These are phyloP conservation scores for Trichoderma orchidacearum DNA, from an alignment of 495 filamentous ascomycete genomes.

Conservation along the genomic window DNA sequence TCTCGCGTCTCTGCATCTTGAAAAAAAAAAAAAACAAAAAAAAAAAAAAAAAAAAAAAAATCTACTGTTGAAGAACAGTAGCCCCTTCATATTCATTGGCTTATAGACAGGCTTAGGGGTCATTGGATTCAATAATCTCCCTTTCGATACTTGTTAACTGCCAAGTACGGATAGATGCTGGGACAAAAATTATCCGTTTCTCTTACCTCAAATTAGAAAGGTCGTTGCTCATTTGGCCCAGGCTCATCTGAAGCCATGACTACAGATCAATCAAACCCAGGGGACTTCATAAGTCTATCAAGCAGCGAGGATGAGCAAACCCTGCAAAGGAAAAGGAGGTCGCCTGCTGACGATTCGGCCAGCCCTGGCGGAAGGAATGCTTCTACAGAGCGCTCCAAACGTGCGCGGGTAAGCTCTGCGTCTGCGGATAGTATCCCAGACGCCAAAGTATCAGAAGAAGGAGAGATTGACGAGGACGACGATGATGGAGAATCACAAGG, in stretches of 20 bases:
- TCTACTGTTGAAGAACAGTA: too few species aligned
- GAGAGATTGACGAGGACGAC: neutral
- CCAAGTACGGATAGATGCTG: too few species aligned
- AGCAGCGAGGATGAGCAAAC: neutral
- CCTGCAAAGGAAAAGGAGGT: neutral
- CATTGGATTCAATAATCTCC: too few species aligned
- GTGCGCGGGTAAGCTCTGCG: neutral
- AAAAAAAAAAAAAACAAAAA: too few species aligned
- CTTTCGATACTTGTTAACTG: too few species aligned
- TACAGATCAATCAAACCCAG: neutral
- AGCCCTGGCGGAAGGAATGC: neutral
- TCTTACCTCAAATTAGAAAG: neutral
- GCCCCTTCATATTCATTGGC: too few species aligned
- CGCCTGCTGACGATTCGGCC: neutral
- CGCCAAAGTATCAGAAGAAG: neutral
- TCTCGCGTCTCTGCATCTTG: too few species aligned
- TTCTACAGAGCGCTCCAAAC: neutral
- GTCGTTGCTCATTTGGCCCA: neutral
- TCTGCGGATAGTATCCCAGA: neutral
- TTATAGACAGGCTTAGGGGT: too few species aligned
- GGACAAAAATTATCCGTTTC: too few species aligned
- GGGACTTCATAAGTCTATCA: neutral
- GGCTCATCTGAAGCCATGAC: neutral
- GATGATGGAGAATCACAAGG: neutral
- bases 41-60: too few species aligned